These are phyloP conservation scores for Sporisorium sorghi DNA, from an alignment of 1,284 basidiomycete genomes.

Conservation along the genomic window DNA sequence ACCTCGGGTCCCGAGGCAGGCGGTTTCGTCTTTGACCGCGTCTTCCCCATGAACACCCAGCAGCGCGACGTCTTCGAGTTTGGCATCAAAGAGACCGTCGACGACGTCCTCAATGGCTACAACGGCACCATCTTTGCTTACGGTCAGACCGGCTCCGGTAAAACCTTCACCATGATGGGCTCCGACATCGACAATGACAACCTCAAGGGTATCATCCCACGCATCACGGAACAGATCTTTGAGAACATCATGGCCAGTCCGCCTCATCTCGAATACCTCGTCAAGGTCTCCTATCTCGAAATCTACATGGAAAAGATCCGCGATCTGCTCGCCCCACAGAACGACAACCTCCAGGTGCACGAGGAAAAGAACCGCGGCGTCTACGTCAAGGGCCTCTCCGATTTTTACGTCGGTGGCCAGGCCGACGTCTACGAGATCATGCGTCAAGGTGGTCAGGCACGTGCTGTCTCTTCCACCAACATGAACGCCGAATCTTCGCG, in stretches of 20 bases:
- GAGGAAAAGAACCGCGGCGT: slow-evolving; percentile 98
- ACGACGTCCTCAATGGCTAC: slow-evolving; percentile 94
- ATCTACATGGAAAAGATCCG: slow-evolving; percentile 98
- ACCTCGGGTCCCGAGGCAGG: slow-evolving; percentile 73
- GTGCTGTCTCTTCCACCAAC: slow-evolving; percentile 95
- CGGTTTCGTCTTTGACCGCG: slow-evolving; percentile 96
- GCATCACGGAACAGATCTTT: slow-evolving; percentile 99
- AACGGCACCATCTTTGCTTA: slow-evolving; percentile 93
- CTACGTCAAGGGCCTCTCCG: slow-evolving; percentile 96
- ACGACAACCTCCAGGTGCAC: slow-evolving; percentile 98
- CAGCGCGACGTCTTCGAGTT: slow-evolving; percentile 98
- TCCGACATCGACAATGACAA: slow-evolving; percentile 88
- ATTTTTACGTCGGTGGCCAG: slow-evolving; percentile 87
- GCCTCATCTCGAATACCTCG: slow-evolving; percentile 93
- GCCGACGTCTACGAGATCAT: slow-evolving; percentile 97
- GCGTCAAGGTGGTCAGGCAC: slow-evolving; percentile 90
- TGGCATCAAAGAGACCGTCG: slow-evolving; percentile 85
- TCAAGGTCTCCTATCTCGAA: slow-evolving; percentile 99
- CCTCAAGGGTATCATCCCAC: slow-evolving; percentile 91
- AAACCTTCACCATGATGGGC: slow-evolving; percentile 73
- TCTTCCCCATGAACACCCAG: slow-evolving; percentile 90
- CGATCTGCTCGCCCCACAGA: slow-evolving; percentile 94
- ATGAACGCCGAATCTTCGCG: slow-evolving; percentile 99
- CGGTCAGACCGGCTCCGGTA: slow-evolving; percentile 88
- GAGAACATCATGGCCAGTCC: slow-evolving; percentile 96